phyloP scores from a whole-genome alignment of 495 filamentous ascomycete species.

The Amorphotheca resinae region DNA sequence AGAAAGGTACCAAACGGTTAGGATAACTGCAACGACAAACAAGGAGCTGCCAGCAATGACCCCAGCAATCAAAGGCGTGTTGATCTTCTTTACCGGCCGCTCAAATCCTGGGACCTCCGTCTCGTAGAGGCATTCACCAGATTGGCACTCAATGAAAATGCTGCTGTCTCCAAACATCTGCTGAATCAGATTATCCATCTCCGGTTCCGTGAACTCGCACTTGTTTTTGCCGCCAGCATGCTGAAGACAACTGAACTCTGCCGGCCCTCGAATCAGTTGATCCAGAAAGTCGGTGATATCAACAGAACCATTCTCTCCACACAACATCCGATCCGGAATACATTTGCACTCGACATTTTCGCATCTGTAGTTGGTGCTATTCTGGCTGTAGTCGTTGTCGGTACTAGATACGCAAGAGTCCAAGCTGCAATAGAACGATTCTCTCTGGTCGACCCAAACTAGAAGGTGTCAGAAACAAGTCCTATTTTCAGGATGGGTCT shows the following conservation, averaged over 20 bases:
- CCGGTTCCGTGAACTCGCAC: constrained; percentile 78
- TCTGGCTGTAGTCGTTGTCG: constrained; percentile 54
- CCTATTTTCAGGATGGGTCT: neutral
- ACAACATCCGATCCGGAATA: constrained; percentile 83
- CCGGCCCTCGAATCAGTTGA: constrained; percentile 71
- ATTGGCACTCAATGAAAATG: constrained; percentile 68
- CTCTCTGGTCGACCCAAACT: constrained; percentile 89
- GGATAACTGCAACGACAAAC: constrained; percentile 74
- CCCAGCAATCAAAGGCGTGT: constrained; percentile 89
- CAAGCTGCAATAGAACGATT: constrained; percentile 93
- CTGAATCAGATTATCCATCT: constrained; percentile 80
- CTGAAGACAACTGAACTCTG: constrained; percentile 61
- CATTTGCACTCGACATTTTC: constrained; percentile 76
- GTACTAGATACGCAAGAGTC: constrained; percentile 64
- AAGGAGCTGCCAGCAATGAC: constrained; percentile 81
- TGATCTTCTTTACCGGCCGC: constrained; percentile 85
- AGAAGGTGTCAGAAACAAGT: constrained; percentile 26
- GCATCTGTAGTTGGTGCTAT: constrained; percentile 74
- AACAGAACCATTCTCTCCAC: constrained; percentile 79
- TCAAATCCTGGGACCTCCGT: constrained; percentile 88
- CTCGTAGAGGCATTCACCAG: constrained; percentile 85
- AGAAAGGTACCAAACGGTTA: constrained; percentile 82
- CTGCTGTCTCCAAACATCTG: constrained; percentile 80
- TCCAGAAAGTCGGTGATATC: constrained; percentile 83
- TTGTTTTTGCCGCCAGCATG: constrained; percentile 43